A percentile compares a stretch with the other conserved stretches of the same genome.
Conservation (phyloP, 2,329 filamentous ascomycete genomes). For the Metarhizium brunneum region DNA sequence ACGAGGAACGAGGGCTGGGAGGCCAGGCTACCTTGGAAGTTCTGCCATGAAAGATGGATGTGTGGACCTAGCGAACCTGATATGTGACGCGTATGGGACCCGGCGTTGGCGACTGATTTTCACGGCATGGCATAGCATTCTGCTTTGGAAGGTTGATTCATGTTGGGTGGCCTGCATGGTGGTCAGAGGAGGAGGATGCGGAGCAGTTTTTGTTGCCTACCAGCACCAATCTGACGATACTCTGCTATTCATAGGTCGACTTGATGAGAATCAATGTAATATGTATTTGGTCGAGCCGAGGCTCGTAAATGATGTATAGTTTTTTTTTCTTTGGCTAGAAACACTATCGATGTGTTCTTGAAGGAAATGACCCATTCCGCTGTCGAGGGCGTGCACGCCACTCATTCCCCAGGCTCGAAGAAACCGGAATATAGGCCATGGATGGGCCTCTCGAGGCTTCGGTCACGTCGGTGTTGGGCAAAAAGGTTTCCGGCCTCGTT, state of each 20-base stretch:
- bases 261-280: not conserved
- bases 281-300: not conserved
- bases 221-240: not conserved
- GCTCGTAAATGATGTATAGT: not conserved
- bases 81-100: not conserved
- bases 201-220: too few relatives aligned
- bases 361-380: not conserved
- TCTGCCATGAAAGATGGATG: not conserved
- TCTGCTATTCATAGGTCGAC: not conserved
- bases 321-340: not conserved
- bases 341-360: not conserved
- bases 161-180: not conserved
- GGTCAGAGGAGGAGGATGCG: not conserved
- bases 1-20: not conserved
- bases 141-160: not conserved
- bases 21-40: not conserved
- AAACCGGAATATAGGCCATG: too few relatives aligned
- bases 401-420: too few relatives aligned
- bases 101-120: not conserved
- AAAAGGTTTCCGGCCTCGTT: too few relatives aligned
- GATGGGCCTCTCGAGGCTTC: too few relatives aligned
- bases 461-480: too few relatives aligned
- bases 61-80: not conserved
- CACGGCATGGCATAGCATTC: not conserved
- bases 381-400: too few relatives aligned